Conservation (phyloP, 225 moss, liverwort and hornwort genomes). For the Anthoceros angustus region DNA sequence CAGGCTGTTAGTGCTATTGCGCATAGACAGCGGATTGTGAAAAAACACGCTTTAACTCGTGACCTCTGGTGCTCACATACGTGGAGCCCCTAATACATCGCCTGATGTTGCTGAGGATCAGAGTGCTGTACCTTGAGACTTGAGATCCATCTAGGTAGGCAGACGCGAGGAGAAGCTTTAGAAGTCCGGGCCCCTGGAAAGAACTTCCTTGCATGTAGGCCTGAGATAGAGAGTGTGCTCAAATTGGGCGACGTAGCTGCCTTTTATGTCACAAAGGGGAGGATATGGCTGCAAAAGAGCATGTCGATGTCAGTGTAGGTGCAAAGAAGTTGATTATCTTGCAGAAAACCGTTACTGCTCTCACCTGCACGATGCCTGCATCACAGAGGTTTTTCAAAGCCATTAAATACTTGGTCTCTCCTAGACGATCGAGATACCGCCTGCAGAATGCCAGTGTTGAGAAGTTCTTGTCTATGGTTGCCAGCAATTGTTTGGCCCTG, state of each 20-base stretch:
- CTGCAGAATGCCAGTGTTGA: slow-evolving; percentile 71
- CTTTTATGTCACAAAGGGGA: slow-evolving; percentile 64
- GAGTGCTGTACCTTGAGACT: too few species aligned
- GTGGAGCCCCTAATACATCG: too few species aligned
- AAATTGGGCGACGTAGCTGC: slow-evolving; percentile 62
- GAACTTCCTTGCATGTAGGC: slow-evolving; percentile 76
- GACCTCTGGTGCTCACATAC: too few species aligned
- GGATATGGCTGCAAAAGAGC: slow-evolving; percentile 38
- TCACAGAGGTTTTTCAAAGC: slow-evolving; percentile 86
- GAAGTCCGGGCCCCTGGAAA: slow-evolving; percentile 62
- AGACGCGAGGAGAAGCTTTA: background rate
- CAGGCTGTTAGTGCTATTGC: too few species aligned
- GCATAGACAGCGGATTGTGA: too few species aligned
- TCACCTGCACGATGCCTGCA: slow-evolving; percentile 66
- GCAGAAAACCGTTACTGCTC: background rate
- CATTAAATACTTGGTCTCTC: slow-evolving; percentile 86
- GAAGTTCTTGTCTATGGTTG: slow-evolving; percentile 91
- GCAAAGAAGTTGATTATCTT: background rate
- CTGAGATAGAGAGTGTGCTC: slow-evolving; percentile 69
- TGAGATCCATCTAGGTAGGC: too few species aligned
- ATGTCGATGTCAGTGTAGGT: background rate
- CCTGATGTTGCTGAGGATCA: too few species aligned
- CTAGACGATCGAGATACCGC: slow-evolving; percentile 70
- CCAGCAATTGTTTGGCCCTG: slow-evolving; percentile 76
- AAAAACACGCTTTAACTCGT: too few species aligned